Evolutionary conservation across 2,329 filamentous ascomycete species (phyloP).

Genomic region (Fusarium nanum): DNA sequence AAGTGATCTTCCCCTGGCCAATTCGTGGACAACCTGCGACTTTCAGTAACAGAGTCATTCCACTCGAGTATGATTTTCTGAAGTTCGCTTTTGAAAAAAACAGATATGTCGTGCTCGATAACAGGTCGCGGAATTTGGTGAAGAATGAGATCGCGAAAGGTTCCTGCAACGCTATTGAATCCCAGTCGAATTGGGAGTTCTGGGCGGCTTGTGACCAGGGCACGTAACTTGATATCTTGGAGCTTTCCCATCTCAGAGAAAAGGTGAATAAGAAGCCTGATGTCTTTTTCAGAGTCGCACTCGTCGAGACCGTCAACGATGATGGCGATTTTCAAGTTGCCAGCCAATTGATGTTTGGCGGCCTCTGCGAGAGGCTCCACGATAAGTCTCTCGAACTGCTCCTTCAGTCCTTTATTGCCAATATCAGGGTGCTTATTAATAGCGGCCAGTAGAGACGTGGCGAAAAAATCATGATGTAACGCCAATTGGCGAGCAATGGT

Average conservation of each 20-base stretch:
- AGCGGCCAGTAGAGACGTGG: too few relatives aligned
- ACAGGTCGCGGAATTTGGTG: neutral
- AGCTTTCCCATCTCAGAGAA: neutral
- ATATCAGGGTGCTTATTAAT: too few relatives aligned
- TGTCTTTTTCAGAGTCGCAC: neutral
- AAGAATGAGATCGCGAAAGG: neutral
- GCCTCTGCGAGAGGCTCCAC: neutral
- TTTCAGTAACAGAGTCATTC: neutral
- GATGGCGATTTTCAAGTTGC: neutral
- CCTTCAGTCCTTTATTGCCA: too few relatives aligned
- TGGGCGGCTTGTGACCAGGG: neutral
- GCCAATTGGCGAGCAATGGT: neutral
- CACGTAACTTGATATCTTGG: neutral
- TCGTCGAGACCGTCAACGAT: neutral
- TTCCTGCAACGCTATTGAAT: neutral
- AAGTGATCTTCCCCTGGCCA: neutral
- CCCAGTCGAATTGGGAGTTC: neutral
- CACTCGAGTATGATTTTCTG: neutral
- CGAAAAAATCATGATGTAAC: too few relatives aligned
- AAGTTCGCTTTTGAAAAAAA: neutral
- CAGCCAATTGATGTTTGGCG: neutral
- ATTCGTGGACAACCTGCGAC: neutral
- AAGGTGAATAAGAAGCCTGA: neutral
- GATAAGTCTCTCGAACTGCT: too few relatives aligned
- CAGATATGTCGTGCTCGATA: neutral